Conservation (phyloP, 108 stramenopile genomes). For the Skeletonema grethae region DNA sequence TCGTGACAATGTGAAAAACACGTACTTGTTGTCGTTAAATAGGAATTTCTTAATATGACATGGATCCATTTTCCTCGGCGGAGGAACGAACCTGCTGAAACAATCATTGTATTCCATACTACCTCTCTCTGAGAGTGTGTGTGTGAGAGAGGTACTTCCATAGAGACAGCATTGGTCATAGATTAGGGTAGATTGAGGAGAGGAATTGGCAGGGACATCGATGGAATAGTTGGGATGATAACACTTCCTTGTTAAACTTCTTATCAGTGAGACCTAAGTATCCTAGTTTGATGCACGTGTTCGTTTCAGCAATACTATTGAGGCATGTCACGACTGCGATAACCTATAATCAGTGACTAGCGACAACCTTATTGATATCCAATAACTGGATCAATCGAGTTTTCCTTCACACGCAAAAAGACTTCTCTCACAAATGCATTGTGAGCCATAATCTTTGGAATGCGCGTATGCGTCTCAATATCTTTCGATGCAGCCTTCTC, state of each 20-base stretch:
- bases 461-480: slow-evolving; percentile 33
- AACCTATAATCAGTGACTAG: slow-evolving; percentile 4
- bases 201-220: not conserved
- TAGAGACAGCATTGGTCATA: too few relatives aligned
- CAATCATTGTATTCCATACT: too few relatives aligned
- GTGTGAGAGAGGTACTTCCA: too few relatives aligned
- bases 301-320: not conserved
- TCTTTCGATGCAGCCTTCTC: slow-evolving; percentile 42
- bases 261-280: not conserved
- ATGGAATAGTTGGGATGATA: too few relatives aligned
- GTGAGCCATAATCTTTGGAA: slow-evolving; percentile 54
- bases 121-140: too few relatives aligned
- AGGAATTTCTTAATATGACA: not conserved
- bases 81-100: too few relatives aligned
- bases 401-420: slow-evolving; percentile 51
- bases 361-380: not conserved
- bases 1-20: not conserved
- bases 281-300: not conserved
- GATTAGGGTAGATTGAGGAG: not conserved
- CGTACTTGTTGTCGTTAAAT: not conserved
- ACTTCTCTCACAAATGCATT: slow-evolving; percentile 51
- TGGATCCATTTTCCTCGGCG: too few relatives aligned
- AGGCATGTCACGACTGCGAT: not conserved
- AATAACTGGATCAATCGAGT: slow-evolving; percentile 37
- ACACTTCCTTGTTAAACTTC: not conserved